Conservation (phyloP, 2,329 filamentous ascomycete genomes). For the Westerdykella sp. region DNA sequence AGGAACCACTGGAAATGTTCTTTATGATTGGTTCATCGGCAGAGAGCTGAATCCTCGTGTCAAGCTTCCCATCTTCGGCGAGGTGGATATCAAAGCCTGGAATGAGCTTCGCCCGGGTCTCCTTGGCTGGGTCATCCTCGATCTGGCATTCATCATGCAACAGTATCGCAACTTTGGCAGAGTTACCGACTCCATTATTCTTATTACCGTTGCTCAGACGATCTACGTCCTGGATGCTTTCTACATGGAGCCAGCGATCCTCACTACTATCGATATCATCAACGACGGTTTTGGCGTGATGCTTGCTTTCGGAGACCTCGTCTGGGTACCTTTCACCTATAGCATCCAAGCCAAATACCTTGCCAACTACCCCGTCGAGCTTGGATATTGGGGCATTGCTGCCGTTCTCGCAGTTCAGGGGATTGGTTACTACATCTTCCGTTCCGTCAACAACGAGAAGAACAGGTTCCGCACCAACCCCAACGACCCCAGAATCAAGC, state of each 20-base stretch:
- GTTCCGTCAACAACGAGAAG: slow-evolving; percentile 89
- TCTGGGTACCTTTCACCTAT: slow-evolving; percentile 90
- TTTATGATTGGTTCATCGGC: slow-evolving; percentile 97
- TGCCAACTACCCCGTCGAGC: slow-evolving; percentile 70
- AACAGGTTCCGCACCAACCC: slow-evolving; percentile 88
- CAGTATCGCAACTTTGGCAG: slow-evolving; percentile 82
- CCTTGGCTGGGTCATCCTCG: slow-evolving; percentile 80
- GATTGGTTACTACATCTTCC: slow-evolving; percentile 84
- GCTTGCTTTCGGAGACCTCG: slow-evolving; percentile 86
- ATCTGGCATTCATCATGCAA: slow-evolving; percentile 76
- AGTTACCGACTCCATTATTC: slow-evolving; percentile 77
- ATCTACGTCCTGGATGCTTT: slow-evolving; percentile 80
- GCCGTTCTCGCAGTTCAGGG: slow-evolving; percentile 62
- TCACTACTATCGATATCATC: slow-evolving; percentile 92
- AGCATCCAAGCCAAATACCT: slow-evolving; percentile 79
- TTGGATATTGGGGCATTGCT: slow-evolving; percentile 61
- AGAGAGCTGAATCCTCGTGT: slow-evolving; percentile 89
- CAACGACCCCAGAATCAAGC: slow-evolving; percentile 66
- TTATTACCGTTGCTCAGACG: slow-evolving; percentile 70
- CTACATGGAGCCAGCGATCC: slow-evolving; percentile 79
- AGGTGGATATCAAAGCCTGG: slow-evolving; percentile 84
- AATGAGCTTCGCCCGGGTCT: slow-evolving; percentile 89
- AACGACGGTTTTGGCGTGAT: slow-evolving; percentile 93
- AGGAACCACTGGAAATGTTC: slow-evolving; percentile 72
- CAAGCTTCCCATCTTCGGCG: slow-evolving; percentile 69